phyloP scores from a whole-genome alignment of 2,329 filamentous ascomycete species.

The Stachybotrys chlorohalonatus region DNA sequence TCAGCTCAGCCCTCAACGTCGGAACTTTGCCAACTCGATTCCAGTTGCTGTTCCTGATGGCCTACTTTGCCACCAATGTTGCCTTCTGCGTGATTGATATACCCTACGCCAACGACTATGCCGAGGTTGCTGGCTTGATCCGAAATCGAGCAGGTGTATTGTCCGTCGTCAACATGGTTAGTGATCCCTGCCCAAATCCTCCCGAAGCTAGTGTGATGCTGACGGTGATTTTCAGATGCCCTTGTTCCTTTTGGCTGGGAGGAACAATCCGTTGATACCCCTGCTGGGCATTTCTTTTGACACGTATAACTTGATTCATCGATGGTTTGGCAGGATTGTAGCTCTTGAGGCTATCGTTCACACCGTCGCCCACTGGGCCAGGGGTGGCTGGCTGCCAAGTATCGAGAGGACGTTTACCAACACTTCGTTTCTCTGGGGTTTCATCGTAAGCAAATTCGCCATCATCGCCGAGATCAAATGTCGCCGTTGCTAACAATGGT shows the following conservation, averaged over 20 bases:
- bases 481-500: conserved; percentile 3
- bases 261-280: conserved; percentile 70
- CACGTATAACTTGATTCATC: conserved; percentile 72
- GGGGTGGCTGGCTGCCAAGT: conserved; percentile 39
- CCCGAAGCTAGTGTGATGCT: background rate
- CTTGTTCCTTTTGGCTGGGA: conserved; percentile 62
- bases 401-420: conserved; percentile 21
- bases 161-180: conserved; percentile 65
- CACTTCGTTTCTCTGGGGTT: conserved; percentile 50
- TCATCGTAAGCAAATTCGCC: conserved; percentile 43
- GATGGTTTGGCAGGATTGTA: conserved; percentile 72
- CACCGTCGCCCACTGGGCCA: conserved; percentile 48
- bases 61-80: conserved; percentile 50
- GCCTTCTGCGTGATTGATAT: conserved; percentile 61
- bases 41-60: conserved; percentile 43
- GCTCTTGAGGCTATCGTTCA: conserved; percentile 61
- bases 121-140: conserved; percentile 37
- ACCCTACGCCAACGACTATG: conserved; percentile 41
- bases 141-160: conserved; percentile 64
- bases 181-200: conserved; percentile 1
- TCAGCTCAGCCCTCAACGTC: conserved; percentile 47
- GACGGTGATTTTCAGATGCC: conserved; percentile 36
- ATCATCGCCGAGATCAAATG: background rate
- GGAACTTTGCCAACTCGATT: conserved; percentile 54
- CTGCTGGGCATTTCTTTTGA: conserved; percentile 69